Evolutionary conservation across 163 green algal genomes (phyloP), one percentile per base, ranked within the genome.

Genomic region (Prototheca cutis): DNA sequence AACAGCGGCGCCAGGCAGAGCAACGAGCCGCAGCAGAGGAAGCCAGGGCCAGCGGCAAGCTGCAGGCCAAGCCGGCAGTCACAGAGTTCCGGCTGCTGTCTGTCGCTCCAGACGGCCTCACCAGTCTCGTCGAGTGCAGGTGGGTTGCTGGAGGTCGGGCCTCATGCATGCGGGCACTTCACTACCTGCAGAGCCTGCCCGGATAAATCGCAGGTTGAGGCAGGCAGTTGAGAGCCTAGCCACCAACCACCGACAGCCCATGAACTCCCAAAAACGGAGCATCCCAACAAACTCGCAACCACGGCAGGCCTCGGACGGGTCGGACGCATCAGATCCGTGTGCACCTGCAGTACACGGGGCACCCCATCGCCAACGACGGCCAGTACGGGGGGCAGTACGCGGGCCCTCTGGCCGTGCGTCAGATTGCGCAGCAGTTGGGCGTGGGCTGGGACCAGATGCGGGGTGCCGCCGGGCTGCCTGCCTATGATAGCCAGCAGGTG

Each of bases 241-340:
- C n/a, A n/a, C n/a, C n/a, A n/a, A n/a, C n/a, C n/a, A n/a, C n/a
- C n/a, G n/a, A n/a, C n/a, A n/a, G n/a, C n/a, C n/a, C n/a, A n/a
- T n/a, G n/a, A n/a, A n/a, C n/a, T n/a, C n/a, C n/a, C n/a, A n/a
- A n/a, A n/a, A n/a, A n/a, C n/a, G n/a, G n/a, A n/a, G n/a, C n/a
- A n/a, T n/a, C n/a, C n/a, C n/a, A n/a, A n/a, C n/a, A n/a, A n/a
- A n/a, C n/a, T n/a, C n/a, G n/a, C n/a, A n/a, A n/a, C n/a, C n/a
- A n/a, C n/a, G n/a, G 68, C 62, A 66, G 59, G 48, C 90, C 88
- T 1, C 71, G 79, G 29, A 91, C 89, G 0, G 90, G 90, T 2
- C 79, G 89, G 6, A 93, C 85, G 1, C 90, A 97, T 70, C 90
- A 97, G 71, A 93, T 97, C 51, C 78, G 88, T 19, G 75, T 90